Evolutionary conservation across 176 grass and related monocot species (phyloP).

Genomic region (Aegilops longissima): DNA sequence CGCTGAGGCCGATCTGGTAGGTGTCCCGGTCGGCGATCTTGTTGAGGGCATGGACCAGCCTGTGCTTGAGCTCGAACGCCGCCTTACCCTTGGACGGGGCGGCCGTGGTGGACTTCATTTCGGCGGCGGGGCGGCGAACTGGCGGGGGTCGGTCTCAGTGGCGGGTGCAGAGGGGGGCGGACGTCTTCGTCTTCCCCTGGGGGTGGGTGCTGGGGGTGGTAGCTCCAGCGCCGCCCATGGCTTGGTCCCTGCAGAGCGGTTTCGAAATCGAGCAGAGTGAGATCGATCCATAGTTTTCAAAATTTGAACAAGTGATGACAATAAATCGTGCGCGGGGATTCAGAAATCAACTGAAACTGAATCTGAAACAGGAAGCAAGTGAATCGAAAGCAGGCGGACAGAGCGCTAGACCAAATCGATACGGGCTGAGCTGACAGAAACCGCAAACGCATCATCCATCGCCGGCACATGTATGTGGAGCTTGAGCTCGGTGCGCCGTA

Average conservation of each 20-base stretch:
- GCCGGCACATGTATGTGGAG: no score
- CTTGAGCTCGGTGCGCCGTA: no score
- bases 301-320: not conserved
- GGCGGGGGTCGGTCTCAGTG: not conserved
- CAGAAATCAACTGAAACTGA: not conserved
- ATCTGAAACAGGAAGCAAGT: no score
- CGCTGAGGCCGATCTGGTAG: constrained; percentile 71
- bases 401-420: not conserved
- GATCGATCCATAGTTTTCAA: not conserved
- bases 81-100: constrained; percentile 67
- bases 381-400: not conserved
- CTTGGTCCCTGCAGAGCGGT: not conserved
- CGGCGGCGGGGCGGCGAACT: not conserved
- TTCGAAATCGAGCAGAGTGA: not conserved
- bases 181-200: not conserved
- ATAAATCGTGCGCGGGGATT: not conserved
- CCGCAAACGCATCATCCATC: no score
- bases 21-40: constrained; percentile 90
- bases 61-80: constrained; percentile 84
- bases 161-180: not conserved
- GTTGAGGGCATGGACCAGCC: constrained; percentile 69
- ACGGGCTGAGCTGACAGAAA: no score
- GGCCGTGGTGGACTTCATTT: constrained; percentile 61
- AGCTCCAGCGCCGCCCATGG: not conserved
- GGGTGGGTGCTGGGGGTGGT: not conserved